A percentile compares a stretch with the other conserved stretches of the same genome.
phyloP scores from a whole-genome alignment of 129 eudicot species.

The Deinandra increscens region DNA sequence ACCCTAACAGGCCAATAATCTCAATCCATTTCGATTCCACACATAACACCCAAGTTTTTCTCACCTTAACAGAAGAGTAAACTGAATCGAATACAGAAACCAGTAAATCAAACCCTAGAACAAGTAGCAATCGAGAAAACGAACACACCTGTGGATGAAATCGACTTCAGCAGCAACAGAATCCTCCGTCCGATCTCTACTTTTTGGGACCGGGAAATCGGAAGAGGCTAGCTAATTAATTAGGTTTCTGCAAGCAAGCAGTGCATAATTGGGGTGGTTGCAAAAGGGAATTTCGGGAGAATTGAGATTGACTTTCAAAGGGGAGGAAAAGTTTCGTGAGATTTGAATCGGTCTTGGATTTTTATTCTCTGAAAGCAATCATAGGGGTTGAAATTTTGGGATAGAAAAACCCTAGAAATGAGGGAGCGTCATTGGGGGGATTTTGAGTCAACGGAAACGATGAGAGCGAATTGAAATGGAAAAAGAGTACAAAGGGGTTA shows the following conservation, averaged over 20 bases:
- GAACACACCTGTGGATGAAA: constrained; percentile 31
- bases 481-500: not conserved
- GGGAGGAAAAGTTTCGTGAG: constrained; percentile 13
- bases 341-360: constrained; percentile 27
- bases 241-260: constrained; percentile 6
- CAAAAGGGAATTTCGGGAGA: constrained; percentile 11
- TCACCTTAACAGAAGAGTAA: not conserved
- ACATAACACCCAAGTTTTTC: constrained; percentile 1
- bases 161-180: constrained; percentile 23
- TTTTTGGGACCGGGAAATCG: not conserved
- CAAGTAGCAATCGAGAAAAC: not conserved
- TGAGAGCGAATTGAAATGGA: not conserved
- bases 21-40: constrained; percentile 26
- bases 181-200: not conserved
- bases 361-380: constrained; percentile 17
- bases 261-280: no score
- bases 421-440: constrained; percentile 15
- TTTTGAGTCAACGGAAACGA: constrained; percentile 22
- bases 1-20: constrained; percentile 30
- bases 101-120: constrained; percentile 24
- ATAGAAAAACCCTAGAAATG: constrained; percentile 9
- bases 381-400: constrained; percentile 13
- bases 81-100: not conserved
- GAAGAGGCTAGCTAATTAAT: not conserved
- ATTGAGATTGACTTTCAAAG: constrained; percentile 18